Evolutionary conservation across 441 rosid genomes (phyloP).

Genomic region (Jatropha multifida): DNA sequence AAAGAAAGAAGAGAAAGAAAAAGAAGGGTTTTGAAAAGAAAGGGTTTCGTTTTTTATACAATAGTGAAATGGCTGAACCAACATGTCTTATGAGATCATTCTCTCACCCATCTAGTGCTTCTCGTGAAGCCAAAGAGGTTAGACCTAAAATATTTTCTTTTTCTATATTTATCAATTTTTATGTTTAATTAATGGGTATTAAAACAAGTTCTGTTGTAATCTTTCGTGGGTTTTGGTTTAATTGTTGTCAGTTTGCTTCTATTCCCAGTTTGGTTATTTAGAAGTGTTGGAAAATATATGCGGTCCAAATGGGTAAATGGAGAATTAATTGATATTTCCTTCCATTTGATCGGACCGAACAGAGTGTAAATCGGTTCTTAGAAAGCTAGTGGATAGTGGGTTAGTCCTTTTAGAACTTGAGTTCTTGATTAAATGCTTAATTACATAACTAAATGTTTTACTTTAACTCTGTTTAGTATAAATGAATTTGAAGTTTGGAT

Average conservation of each 20-base stretch:
- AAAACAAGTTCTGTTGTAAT: background rate
- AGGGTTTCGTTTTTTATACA: constrained; percentile 13
- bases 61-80: constrained; percentile 61
- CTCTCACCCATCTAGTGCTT: constrained; percentile 73
- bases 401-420: background rate
- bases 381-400: background rate
- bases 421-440: constrained; percentile 11
- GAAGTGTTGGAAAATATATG: background rate
- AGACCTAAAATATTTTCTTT: constrained; percentile 6
- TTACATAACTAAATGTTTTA: background rate
- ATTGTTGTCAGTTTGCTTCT: constrained; percentile 2
- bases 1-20: constrained; percentile 9
- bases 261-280: constrained; percentile 19
- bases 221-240: constrained; percentile 5
- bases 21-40: constrained; percentile 9
- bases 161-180: constrained; percentile 5
- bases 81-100: constrained; percentile 73
- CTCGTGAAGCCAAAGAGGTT: constrained; percentile 60
- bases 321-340: background rate
- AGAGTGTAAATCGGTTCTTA: background rate
- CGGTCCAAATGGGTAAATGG: background rate
- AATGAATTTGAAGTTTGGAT: no score
- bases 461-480: background rate
- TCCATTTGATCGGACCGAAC: background rate
- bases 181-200: background rate